These are phyloP conservation scores for Penicillium sp. DNA, from an alignment of 2,329 filamentous ascomycete genomes.

Conservation along the genomic window DNA sequence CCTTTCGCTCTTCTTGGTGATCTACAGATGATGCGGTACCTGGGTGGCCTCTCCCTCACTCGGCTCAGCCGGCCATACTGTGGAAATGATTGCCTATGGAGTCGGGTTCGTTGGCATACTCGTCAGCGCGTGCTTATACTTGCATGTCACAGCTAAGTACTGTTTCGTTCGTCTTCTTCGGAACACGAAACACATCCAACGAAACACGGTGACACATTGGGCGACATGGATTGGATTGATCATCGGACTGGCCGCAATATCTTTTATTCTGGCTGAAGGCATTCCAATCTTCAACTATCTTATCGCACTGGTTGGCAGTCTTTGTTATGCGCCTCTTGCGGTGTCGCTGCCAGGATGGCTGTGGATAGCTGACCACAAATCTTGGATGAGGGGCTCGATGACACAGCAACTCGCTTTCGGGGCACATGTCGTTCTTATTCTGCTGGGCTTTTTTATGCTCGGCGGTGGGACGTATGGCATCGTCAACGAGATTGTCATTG, in stretches of 20 bases:
- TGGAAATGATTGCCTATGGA: no score
- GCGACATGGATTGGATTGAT: slow-evolving; percentile 51
- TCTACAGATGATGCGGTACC: no score
- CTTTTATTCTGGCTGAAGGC: slow-evolving; percentile 51
- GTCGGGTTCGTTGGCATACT: no score
- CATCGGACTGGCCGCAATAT: slow-evolving; percentile 40
- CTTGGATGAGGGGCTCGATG: slow-evolving; percentile 39
- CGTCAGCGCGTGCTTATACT: no score
- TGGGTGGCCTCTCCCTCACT: no score
- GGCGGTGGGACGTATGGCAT: slow-evolving; percentile 43
- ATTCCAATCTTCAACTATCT: slow-evolving; percentile 56
- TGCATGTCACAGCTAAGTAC: no score
- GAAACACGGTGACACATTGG: slow-evolving; percentile 52
- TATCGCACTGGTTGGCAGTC: slow-evolving; percentile 48
- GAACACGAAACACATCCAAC: no score
- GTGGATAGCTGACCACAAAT: slow-evolving; percentile 50
- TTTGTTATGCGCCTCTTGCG: slow-evolving; percentile 53
- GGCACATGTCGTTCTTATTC: slow-evolving; percentile 44
- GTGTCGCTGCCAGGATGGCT: slow-evolving; percentile 49
- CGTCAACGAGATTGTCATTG: slow-evolving; percentile 23
- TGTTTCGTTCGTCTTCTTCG: no score
- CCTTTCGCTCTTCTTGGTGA: no score
- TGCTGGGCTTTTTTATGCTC: slow-evolving; percentile 46
- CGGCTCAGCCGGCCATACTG: no score
- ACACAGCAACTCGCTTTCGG: slow-evolving; percentile 40